Evolutionary conservation across 495 filamentous ascomycete species (phyloP), one percentile per base, ranked within the genome.

Genomic region (Viridothelium virens): DNA sequence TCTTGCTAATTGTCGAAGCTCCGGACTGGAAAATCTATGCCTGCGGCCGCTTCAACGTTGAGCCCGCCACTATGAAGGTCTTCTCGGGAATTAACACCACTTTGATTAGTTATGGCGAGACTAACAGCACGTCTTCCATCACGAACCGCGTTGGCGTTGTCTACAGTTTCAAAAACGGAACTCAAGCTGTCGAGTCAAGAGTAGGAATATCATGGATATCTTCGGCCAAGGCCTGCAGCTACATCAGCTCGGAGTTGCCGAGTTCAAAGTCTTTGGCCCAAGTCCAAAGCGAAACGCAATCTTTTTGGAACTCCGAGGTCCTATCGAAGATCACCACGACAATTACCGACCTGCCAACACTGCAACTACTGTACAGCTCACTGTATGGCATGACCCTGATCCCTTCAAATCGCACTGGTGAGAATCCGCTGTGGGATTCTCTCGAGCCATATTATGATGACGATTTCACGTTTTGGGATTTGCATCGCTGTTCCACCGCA

Each of bases 161-260:
- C 7, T 77, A 75, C 62, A 66, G 72, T 11, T 77, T 77, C 47
- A 31, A 77, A 70, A 56, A 74, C 75, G 39, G 71, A 63, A 44
- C 70, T 69, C 48, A 53, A 53, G 48, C 48, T 37, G 77, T 91
- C 3, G 80, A 77, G 6, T 89, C 87, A 9, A 80, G 84, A 10
- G 87, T 91, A 3, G 88, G 88, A 1, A 84, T 90, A 34, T 90
- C 87, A 12, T 90, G 85, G 76, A 84, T 90, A 10, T 90, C 87
- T 9, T 69, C 79, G 0, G 76, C 76, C n/a, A 80, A 86, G 66
- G 88, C 88, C 7, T 90, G 88, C 71, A 56, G 73, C 12, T 84
- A 85, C 66, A 79, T 87, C 14, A 72, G 86, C 11, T 65, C 68
- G 3, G 84, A 91, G 71, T 87, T 90, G 46, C 85, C 87, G 0